phyloP scores from a whole-genome alignment of 2,329 filamentous ascomycete genomes.

The Fusarium udum region DNA sequence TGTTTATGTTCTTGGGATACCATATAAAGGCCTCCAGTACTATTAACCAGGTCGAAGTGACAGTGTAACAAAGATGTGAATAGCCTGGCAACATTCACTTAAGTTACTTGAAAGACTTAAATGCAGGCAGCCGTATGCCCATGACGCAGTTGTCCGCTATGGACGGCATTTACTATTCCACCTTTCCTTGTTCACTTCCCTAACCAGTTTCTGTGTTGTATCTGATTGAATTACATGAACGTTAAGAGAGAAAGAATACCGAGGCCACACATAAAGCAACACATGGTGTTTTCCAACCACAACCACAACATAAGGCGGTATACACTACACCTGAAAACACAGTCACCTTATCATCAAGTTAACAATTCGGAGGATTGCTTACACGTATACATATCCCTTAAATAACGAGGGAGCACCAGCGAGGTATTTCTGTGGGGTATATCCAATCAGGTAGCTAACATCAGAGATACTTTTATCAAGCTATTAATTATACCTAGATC shows the following conservation, averaged over 20 bases:
- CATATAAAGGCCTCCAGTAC: background rate
- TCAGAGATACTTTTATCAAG: too few species aligned
- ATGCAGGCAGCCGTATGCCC: constrained; percentile 7
- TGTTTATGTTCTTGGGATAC: background rate
- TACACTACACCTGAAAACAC: background rate
- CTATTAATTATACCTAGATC: too few species aligned
- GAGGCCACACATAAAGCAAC: background rate
- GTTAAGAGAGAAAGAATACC: background rate
- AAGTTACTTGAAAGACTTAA: background rate
- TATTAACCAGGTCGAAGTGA: background rate
- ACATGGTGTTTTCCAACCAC: background rate
- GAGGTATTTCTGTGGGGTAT: too few species aligned
- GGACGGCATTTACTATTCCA: background rate
- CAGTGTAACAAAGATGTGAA: background rate
- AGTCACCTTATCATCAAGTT: background rate
- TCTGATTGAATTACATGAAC: background rate
- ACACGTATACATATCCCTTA: background rate
- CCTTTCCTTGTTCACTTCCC: background rate
- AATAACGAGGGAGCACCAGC: too few species aligned
- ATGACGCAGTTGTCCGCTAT: background rate
- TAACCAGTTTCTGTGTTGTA: background rate
- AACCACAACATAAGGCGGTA: background rate
- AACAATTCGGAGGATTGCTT: background rate
- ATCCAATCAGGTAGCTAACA: too few species aligned
- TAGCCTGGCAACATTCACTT: background rate